Base-by-base conservation (phyloP, 148 eudicot genomes). In the Rhododendron mucronatum region DNA sequence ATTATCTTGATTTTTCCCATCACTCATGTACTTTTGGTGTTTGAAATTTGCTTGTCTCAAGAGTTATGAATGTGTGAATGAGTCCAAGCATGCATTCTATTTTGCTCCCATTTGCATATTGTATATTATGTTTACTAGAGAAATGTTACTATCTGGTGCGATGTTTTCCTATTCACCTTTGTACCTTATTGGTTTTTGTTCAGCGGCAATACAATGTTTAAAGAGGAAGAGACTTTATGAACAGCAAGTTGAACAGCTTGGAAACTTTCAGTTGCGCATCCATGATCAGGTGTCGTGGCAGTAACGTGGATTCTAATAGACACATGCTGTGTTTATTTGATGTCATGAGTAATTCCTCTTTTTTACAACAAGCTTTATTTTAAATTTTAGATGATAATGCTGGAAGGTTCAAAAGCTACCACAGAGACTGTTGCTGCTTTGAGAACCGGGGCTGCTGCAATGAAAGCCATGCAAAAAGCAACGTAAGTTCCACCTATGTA, bases 401-500 rank as follows among this genome's bases (percentile, higher is more conserved):
- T 96, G 74, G 99, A 96, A 89, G 95, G 96, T 74, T 98, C 99
- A 84, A 96, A 93, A 91, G 98, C 99, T 55, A 96, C 98, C 48
- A 95, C 98, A 67, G 99, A 95, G 85, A 96, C 98, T 26, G 98
- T 96, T 63, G 95, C 90, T 92, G 99, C 99, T 67, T 90, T 96
- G 90, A 93, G 99, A 90, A 94, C 96, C 69, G 99, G 98, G 84
- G 99, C 99, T 50, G 86, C 92, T 87, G 96, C 99, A 88, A 95
- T 96, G 99, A 95, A 95, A 85, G 94, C 95, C 67, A 95, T 96
- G 99, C 99, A 96, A 82, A 96, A 93, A 91, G 95, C 96, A 80
- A 95, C 96, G 98, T 95, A 88, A 91, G 99, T 94, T 50, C 35
- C 69, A 82, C 48, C 50, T 53, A 76, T 53, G 23, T 63, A 6